Conservation (phyloP, 2,329 filamentous ascomycete genomes). For the Cladosporium sphaerospermum region DNA sequence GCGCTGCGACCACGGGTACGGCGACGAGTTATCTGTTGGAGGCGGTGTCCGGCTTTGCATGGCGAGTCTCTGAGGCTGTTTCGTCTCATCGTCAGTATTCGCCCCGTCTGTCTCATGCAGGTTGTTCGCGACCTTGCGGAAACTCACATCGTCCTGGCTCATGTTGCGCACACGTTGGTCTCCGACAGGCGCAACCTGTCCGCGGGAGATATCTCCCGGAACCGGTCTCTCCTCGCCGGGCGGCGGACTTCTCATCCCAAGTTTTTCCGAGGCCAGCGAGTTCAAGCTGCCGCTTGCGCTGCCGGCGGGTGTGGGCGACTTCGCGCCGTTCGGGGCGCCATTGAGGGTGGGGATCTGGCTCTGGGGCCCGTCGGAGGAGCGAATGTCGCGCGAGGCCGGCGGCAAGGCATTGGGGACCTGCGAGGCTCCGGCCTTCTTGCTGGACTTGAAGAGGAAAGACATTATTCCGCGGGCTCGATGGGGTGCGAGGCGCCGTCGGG, state of each 20-base stretch:
- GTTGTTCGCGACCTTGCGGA: not conserved
- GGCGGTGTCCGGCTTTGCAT: constrained; percentile 31
- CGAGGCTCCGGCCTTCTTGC: constrained; percentile 28
- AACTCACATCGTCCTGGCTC: constrained; percentile 22
- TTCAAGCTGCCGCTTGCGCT: constrained; percentile 52
- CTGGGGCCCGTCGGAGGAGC: constrained; percentile 47
- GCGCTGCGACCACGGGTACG: constrained; percentile 94
- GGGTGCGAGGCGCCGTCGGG: constrained; percentile 3
- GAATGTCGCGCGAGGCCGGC: constrained; percentile 50
- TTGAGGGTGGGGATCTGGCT: constrained; percentile 43
- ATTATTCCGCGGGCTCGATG: constrained; percentile 25
- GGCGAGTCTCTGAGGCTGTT: constrained; percentile 4
- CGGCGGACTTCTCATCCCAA: constrained; percentile 10
- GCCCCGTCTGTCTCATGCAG: constrained; percentile 11
- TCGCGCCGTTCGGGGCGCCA: constrained; percentile 29
- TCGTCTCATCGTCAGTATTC: constrained; percentile 22
- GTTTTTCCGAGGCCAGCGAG: constrained; percentile 18
- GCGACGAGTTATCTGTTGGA: constrained; percentile 60
- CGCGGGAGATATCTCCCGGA: not conserved
- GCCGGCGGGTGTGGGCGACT: constrained; percentile 49
- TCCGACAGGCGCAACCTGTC: constrained; percentile 48
- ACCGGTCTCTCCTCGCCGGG: not conserved
- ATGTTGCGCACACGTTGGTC: constrained; percentile 50
- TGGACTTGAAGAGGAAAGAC: constrained; percentile 50
- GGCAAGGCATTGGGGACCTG: constrained; percentile 38